These are phyloP conservation scores for Fusarium liriodendri DNA, from an alignment of 2,329 filamentous ascomycete species.

Conservation along the genomic window DNA sequence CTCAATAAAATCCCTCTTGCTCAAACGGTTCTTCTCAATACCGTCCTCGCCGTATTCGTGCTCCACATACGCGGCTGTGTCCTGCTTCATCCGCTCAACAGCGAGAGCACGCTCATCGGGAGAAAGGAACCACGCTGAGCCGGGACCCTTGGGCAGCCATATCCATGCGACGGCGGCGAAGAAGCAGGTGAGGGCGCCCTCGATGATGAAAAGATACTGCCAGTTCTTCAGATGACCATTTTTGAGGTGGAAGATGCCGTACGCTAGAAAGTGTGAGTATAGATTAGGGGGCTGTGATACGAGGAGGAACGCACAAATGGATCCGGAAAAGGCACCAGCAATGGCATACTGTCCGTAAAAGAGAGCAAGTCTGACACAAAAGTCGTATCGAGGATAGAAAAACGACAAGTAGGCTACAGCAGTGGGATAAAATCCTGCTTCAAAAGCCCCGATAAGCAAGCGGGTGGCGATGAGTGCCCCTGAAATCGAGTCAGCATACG, in stretches of 20 bases:
- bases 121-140: slow-evolving; percentile 42
- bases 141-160: slow-evolving; percentile 41
- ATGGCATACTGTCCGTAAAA: slow-evolving; percentile 45
- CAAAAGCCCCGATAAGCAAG: slow-evolving; percentile 43
- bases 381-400: slow-evolving; percentile 42
- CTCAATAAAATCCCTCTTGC: slow-evolving; percentile 39
- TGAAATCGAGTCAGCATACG: slow-evolving; percentile 20
- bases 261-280: slow-evolving; percentile 31
- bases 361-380: slow-evolving; percentile 41
- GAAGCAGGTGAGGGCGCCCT: slow-evolving; percentile 60
- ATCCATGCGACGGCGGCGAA: slow-evolving; percentile 42
- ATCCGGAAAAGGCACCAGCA: slow-evolving; percentile 44
- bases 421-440: slow-evolving; percentile 45
- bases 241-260: slow-evolving; percentile 43
- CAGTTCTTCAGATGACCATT: slow-evolving; percentile 62
- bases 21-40: slow-evolving; percentile 38
- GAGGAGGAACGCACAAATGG: slow-evolving; percentile 33
- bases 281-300: neutral
- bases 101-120: slow-evolving; percentile 37
- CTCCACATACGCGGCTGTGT: slow-evolving; percentile 40
- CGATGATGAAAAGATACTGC: slow-evolving; percentile 77
- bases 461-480: slow-evolving; percentile 41
- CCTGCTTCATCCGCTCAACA: slow-evolving; percentile 35
- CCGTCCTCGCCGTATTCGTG: slow-evolving; percentile 44
- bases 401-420: slow-evolving; percentile 43